Evolutionary conservation across 2,329 filamentous ascomycete genomes (phyloP).

Genomic region (Calonectria pteridis): DNA sequence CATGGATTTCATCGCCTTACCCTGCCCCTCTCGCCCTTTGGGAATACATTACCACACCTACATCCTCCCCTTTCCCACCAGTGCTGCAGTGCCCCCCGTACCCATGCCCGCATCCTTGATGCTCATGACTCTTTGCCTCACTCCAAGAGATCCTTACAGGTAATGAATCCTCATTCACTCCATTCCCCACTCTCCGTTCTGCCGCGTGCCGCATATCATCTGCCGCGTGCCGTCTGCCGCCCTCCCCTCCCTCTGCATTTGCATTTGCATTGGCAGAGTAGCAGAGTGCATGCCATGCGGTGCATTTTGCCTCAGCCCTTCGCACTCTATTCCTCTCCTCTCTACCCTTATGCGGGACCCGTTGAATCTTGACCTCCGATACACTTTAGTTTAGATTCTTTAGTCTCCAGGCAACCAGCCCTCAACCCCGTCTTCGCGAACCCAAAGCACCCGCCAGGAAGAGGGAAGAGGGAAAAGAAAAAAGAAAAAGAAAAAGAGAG

Average conservation of each 20-base stretch:
- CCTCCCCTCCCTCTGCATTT: not conserved
- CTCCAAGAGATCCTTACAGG: not conserved
- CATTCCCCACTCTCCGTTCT: constrained; percentile 10
- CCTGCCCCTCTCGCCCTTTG: constrained; percentile 4
- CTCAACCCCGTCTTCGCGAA: constrained; percentile 6
- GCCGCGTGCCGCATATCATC: constrained; percentile 5
- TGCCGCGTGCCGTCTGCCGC: constrained; percentile 8
- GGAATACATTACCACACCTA: constrained; percentile 8
- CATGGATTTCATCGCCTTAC: constrained; percentile 16
- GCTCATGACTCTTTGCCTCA: constrained; percentile 2
- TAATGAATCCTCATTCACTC: constrained; percentile 1
- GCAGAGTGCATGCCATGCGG: not conserved
- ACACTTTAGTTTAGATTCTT: constrained; percentile 18
- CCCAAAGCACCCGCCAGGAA: not conserved
- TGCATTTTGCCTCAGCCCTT: constrained; percentile 3
- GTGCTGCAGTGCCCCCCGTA: not conserved
- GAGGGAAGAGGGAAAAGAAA: not conserved
- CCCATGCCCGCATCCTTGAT: constrained; percentile 5
- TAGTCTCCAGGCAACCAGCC: constrained; percentile 11
- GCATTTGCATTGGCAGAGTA: not conserved
- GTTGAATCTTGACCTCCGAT: constrained; percentile 15
- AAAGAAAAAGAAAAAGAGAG: not conserved
- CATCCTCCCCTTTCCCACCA: not conserved
- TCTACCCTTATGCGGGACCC: constrained; percentile 2
- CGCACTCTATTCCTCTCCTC: not conserved